A percentile compares a stretch with the other conserved stretches of the same genome.
Evolutionary conservation across 2,329 filamentous ascomycete genomes (phyloP).

Genomic region (Ceratocystis diversiconidia): DNA sequence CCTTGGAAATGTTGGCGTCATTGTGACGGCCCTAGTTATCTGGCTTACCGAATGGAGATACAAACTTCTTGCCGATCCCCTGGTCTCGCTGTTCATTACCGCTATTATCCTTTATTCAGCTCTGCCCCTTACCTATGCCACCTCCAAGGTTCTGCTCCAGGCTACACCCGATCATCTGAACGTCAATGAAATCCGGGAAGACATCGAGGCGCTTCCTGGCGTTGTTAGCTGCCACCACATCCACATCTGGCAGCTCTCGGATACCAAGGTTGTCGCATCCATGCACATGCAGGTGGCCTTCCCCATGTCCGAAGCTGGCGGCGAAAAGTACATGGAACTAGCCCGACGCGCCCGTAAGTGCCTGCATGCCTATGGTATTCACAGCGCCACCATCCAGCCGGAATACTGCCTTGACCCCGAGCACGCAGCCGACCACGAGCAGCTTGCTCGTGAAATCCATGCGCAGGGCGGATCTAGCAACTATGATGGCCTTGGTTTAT

Average conservation of each 20-base stretch:
- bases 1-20: conserved; percentile 75
- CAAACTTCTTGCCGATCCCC: conserved; percentile 78
- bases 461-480: conserved; percentile 26
- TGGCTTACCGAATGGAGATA: conserved; percentile 75
- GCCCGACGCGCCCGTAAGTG: conserved; percentile 72
- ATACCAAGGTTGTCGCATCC: conserved; percentile 84
- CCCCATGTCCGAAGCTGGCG: conserved; percentile 68
- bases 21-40: conserved; percentile 70
- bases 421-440: conserved; percentile 29
- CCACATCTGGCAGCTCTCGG: conserved; percentile 94
- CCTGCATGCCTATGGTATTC: conserved; percentile 88
- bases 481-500: conserved; percentile 22
- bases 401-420: conserved; percentile 54
- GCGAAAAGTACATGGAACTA: conserved; percentile 76
- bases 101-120: conserved; percentile 60
- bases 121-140: conserved; percentile 64
- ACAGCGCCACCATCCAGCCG: conserved; percentile 93
- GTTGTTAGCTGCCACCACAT: conserved; percentile 88
- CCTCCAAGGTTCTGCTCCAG: conserved; percentile 79
- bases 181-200: conserved; percentile 79
- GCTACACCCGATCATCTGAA: conserved; percentile 81
- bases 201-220: conserved; percentile 72
- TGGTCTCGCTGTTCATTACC: conserved; percentile 88
- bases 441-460: conserved; percentile 26
- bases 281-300: conserved; percentile 89